These are phyloP conservation scores for Pistacia atlantica DNA, from an alignment of 345 rosid species.

Conservation along the genomic window DNA sequence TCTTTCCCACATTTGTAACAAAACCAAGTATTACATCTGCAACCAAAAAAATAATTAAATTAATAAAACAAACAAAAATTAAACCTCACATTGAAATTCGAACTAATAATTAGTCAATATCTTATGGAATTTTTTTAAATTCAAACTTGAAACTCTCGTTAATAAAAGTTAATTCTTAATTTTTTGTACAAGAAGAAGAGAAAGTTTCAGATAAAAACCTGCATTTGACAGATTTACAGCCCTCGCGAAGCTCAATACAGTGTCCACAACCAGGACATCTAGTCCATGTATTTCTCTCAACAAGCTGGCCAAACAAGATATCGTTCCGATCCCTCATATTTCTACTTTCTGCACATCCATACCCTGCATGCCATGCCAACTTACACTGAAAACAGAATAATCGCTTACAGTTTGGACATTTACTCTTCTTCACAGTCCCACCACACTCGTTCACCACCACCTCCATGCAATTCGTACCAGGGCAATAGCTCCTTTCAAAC, in stretches of 20 bases:
- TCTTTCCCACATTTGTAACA: too few relatives aligned
- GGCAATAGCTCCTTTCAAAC: conserved; percentile 31
- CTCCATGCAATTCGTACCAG: conserved; percentile 26
- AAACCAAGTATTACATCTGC: too few relatives aligned
- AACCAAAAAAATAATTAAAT: too few relatives aligned
- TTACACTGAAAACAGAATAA: conserved; percentile 35
- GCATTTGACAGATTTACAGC: conserved; percentile 17
- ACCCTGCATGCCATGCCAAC: conserved; percentile 36
- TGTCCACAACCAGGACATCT: conserved; percentile 31
- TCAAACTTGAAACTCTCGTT: too few relatives aligned
- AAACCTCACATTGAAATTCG: too few relatives aligned
- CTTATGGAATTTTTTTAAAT: too few relatives aligned
- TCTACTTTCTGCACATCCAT: conserved; percentile 24
- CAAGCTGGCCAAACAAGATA: conserved; percentile 26
- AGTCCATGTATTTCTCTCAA: conserved; percentile 30
- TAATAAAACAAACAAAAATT: too few relatives aligned
- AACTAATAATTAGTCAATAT: too few relatives aligned
- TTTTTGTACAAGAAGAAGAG: too few relatives aligned
- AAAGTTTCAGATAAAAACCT: too few relatives aligned
- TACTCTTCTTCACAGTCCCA: conserved; percentile 22
- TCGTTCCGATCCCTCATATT: conserved; percentile 31
- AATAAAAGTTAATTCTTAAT: too few relatives aligned
- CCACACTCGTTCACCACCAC: conserved; percentile 35
- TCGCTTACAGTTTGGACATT: conserved; percentile 35
- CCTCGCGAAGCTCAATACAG: conserved; percentile 31